A percentile compares a stretch with the other conserved stretches of the same genome.
phyloP scores from a whole-genome alignment of 2,329 filamentous ascomycete species.

The Pseudogymnoascus sp. region DNA sequence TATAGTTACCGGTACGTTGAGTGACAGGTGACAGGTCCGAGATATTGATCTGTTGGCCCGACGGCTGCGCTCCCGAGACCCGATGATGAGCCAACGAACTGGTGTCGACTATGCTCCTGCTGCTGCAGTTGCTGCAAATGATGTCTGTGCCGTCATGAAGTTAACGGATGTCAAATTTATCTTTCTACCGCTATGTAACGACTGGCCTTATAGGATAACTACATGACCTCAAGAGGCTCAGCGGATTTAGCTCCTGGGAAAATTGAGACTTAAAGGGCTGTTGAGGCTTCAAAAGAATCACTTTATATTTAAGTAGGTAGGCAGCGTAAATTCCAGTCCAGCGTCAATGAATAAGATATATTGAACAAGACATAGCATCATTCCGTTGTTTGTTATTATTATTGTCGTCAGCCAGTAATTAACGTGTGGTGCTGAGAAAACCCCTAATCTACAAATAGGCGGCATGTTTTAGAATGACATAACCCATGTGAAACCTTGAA shows the following conservation, averaged over 20 bases:
- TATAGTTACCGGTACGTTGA: conserved; percentile 29
- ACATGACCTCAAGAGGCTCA: background rate
- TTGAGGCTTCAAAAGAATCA: background rate
- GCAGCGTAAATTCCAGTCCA: background rate
- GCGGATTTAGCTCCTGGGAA: background rate
- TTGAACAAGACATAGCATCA: background rate
- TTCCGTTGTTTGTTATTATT: background rate
- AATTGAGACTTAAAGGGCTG: background rate
- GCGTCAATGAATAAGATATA: background rate
- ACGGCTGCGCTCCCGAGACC: conserved; percentile 22
- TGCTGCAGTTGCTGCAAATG: conserved; percentile 13
- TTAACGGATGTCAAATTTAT: background rate
- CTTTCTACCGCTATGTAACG: background rate
- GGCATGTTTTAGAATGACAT: background rate
- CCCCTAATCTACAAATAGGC: background rate
- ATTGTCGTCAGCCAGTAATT: conserved; percentile 2
- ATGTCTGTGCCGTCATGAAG: background rate
- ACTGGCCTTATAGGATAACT: background rate
- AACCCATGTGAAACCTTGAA: background rate
- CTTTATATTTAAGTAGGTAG: background rate
- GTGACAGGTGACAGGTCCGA: conserved; percentile 26
- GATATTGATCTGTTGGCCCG: conserved; percentile 28
- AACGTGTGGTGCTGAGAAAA: background rate
- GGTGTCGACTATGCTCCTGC: conserved; percentile 24
- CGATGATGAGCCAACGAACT: conserved; percentile 29